These are phyloP conservation scores for Fomitopsis pinicola DNA, from an alignment of 1,284 basidiomycete genomes.

Conservation along the genomic window DNA sequence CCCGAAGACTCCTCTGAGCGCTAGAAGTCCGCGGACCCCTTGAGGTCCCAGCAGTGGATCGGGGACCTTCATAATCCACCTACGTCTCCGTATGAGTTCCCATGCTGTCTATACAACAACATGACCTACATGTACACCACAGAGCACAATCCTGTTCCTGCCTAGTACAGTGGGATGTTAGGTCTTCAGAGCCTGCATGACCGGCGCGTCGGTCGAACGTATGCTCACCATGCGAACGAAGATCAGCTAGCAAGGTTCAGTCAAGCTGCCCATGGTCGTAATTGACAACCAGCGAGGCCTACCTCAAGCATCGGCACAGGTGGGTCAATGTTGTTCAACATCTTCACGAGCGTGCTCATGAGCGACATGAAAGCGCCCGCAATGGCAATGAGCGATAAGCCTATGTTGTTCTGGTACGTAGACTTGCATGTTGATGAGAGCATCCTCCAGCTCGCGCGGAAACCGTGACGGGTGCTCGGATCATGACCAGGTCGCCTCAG, in stretches of 20 bases:
- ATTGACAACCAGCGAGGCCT: slow-evolving; percentile 7
- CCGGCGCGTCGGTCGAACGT: not conserved
- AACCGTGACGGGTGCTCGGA: too few species aligned
- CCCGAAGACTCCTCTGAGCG: slow-evolving; percentile 62
- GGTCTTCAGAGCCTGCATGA: not conserved
- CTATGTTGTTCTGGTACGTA: too few species aligned
- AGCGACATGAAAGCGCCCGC: slow-evolving; percentile 47
- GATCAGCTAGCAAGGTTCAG: slow-evolving; percentile 31
- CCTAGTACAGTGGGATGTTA: slow-evolving; percentile 21
- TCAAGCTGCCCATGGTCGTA: too few species aligned
- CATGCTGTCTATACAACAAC: not conserved
- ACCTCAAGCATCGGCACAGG: slow-evolving; percentile 59
- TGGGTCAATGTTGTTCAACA: slow-evolving; percentile 51
- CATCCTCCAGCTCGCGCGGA: too few species aligned
- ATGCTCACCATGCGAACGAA: slow-evolving; percentile 44
- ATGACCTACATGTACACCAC: slow-evolving; percentile 35
- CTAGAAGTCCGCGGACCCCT: slow-evolving; percentile 55
- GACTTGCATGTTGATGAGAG: too few species aligned
- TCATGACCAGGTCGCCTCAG: too few species aligned
- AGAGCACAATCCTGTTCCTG: slow-evolving; percentile 42
- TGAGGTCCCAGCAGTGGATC: slow-evolving; percentile 69
- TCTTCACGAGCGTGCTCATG: slow-evolving; percentile 62
- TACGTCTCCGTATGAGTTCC: not conserved
- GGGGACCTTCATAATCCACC: slow-evolving; percentile 14
- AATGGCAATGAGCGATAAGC: too few species aligned